phyloP scores from a whole-genome alignment of 2,329 filamentous ascomycete species.

The Alternaria postmessia region DNA sequence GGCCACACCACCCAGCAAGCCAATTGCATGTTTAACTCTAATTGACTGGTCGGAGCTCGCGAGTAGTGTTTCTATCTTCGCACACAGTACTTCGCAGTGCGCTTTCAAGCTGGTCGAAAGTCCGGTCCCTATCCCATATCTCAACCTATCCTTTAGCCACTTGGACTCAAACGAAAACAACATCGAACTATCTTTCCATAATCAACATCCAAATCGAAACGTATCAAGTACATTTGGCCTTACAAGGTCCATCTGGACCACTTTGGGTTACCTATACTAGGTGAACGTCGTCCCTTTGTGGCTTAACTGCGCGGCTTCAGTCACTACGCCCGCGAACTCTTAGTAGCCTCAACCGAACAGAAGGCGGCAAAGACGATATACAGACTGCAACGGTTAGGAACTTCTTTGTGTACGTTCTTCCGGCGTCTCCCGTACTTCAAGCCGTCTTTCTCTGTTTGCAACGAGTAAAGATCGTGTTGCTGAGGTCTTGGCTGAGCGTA shows the following conservation, averaged over 20 bases:
- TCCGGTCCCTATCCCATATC: not conserved
- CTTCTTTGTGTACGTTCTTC: not conserved
- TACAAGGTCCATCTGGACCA: not conserved
- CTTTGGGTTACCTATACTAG: not conserved
- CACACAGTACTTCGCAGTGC: not conserved
- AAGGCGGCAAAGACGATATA: not conserved
- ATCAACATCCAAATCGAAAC: not conserved
- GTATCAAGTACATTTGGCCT: not conserved
- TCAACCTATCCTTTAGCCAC: not conserved
- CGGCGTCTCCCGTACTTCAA: conserved; percentile 4
- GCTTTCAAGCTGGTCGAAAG: not conserved
- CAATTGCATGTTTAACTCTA: not conserved
- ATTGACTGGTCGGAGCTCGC: not conserved
- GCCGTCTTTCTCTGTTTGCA: conserved; percentile 1
- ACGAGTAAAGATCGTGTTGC: not conserved
- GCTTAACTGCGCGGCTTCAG: not conserved
- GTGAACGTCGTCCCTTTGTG: not conserved
- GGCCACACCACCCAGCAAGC: not conserved
- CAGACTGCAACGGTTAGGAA: conserved; percentile 1
- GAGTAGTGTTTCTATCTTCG: not conserved
- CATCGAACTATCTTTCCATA: not conserved
- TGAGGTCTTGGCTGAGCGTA: conserved; percentile 8
- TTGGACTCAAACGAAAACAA: not conserved
- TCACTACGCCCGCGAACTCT: not conserved
- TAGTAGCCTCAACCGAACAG: not conserved